These are phyloP conservation scores for Pulicaria dysenterica DNA, from an alignment of 129 eudicot species.

Conservation along the genomic window DNA sequence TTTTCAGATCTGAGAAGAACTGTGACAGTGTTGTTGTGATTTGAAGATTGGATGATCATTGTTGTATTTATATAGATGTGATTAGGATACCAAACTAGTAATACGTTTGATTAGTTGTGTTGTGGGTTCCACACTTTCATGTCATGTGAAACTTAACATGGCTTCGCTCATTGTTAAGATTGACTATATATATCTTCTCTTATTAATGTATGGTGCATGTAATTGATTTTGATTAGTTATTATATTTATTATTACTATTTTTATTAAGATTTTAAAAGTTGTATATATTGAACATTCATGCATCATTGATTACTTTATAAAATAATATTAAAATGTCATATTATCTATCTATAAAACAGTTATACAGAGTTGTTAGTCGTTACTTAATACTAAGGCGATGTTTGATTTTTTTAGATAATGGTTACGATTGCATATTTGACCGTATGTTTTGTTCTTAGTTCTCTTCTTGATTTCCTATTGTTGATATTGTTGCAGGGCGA, in stretches of 20 bases:
- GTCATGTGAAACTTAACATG: conserved; percentile 34
- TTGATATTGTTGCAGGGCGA: no score
- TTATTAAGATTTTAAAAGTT: not conserved
- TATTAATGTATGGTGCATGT: conserved; percentile 8
- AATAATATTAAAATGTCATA: no score
- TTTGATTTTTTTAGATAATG: no score
- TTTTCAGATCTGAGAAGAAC: no score
- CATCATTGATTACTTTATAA: not conserved
- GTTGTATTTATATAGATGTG: conserved; percentile 19
- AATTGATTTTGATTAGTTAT: not conserved
- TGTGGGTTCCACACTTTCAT: conserved; percentile 21
- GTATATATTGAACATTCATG: not conserved
- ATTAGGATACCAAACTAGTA: not conserved
- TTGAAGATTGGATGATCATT: not conserved
- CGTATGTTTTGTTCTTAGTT: no score
- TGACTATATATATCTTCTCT: conserved; percentile 8
- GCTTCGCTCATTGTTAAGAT: not conserved
- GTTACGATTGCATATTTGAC: no score
- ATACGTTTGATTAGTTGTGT: conserved; percentile 14
- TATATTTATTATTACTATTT: not conserved
- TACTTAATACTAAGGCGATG: no score
- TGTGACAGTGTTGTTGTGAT: not conserved
- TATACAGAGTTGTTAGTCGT: no score
- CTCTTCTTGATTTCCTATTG: no score
- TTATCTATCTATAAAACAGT: no score